Evolutionary conservation across 495 filamentous ascomycete genomes (phyloP), one percentile per base, ranked within the genome.

Genomic region (Neurospora discreta): DNA sequence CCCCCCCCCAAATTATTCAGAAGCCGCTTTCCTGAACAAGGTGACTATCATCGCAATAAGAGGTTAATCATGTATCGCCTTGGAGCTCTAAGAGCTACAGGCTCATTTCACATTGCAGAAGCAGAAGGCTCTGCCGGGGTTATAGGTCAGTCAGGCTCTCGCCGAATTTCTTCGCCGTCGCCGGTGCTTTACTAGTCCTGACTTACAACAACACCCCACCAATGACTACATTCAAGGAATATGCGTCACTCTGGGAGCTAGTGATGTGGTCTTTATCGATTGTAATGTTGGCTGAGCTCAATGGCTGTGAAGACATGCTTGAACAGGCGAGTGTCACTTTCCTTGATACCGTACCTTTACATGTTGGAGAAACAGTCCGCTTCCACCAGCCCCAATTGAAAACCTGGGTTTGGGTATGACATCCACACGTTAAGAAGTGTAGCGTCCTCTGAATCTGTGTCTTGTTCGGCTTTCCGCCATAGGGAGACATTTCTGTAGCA

Each of bases 131-230:
- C 79, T 7, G 74, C 78, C 0, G 79, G 78, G 3, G 73, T 75
- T 8, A 79, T 81, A 15, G 79, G 79, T 11, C n/a, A n/a, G n/a
- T 36, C 69, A 74, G 42, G 74, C 71, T 6, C 76, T 80, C 11
- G 79, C 79, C 18, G 79, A 81, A 68, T 78, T 78, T 73, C 16
- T 81, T 81, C n/a, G 77, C 78, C 39, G 77, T 80, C n/a, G 78
- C 78, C 0, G 78, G 79, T 15, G 74, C 77, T 3, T 77, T 75
- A 43, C 74, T 81, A 67, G 73, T 78, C 5, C 71, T 81, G 42
- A 79, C 77, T 5, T 81, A 80, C 71, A 80, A 81, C 78, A 71
- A 70, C 39, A 81, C 79, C 26, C 73, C 74, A 16, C 79, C 79
- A 13, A 70, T 77, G 7, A 33, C 73, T 2, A 60, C 46, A 58